Percentiles rank a stretch among this genome's conserved stretches.
phyloP scores from a whole-genome alignment of 75 land plant species.

The Pinus tabuliformis region DNA sequence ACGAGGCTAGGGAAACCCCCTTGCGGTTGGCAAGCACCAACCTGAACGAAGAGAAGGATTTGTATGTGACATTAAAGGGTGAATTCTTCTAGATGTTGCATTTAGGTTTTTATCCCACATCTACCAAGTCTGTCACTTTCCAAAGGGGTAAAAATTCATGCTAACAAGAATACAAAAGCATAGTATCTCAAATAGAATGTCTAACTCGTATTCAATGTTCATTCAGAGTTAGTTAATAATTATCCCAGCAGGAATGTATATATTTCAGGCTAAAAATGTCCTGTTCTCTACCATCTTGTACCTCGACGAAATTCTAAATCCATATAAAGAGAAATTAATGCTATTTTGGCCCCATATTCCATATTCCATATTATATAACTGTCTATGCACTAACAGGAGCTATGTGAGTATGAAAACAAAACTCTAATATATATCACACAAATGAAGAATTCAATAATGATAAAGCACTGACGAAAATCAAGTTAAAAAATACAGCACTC shows the following conservation, averaged over 20 bases:
- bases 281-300: neutral
- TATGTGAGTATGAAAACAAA: neutral
- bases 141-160: no score
- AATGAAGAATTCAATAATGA: neutral
- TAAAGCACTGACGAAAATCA: neutral
- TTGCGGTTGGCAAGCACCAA: no score
- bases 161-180: no score
- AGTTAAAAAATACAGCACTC: slow-evolving; percentile 30
- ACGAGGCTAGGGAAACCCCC: no score
- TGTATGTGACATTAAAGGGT: no score
- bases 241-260: neutral
- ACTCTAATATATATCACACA: neutral
- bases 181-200: neutral
- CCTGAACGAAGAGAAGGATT: no score
- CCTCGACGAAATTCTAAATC: neutral
- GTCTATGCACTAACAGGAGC: neutral
- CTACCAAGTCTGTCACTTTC: no score
- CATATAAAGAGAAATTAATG: neutral
- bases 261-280: neutral
- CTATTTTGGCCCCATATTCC: neutral
- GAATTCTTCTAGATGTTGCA: no score
- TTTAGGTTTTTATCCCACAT: no score
- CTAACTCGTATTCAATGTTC: neutral
- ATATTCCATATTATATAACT: slow-evolving; percentile 1
- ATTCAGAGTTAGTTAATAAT: neutral